A percentile compares a stretch with the other conserved stretches of the same genome.
Conservation (phyloP, 1,139 yeast species). For the Protomyces arabidopsidicola region DNA sequence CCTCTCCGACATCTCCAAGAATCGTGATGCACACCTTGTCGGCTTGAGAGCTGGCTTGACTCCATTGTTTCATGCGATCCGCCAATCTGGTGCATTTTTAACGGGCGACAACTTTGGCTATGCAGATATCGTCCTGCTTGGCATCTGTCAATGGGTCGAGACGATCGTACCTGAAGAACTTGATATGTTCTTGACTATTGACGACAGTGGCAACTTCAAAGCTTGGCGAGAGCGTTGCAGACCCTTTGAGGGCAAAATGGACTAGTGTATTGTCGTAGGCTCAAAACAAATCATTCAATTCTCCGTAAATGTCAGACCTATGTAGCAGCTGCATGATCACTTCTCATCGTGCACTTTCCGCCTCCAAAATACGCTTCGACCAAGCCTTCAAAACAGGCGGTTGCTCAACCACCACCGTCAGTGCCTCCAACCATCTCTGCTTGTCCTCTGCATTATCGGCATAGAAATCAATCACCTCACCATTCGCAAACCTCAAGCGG, state of each 20-base stretch:
- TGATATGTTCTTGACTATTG: not conserved
- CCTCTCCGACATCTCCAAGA: not conserved
- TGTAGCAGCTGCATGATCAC: not conserved
- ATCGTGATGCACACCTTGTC: not conserved
- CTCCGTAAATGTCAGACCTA: no score
- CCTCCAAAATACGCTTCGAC: conserved; percentile 7
- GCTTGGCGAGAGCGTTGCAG: conserved; percentile 5
- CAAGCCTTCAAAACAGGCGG: conserved; percentile 35
- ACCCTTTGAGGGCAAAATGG: not conserved
- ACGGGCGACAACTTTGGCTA: conserved; percentile 5
- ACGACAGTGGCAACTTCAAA: not conserved
- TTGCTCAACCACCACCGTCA: conserved; percentile 30
- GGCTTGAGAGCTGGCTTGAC: not conserved
- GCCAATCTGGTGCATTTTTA: not conserved
- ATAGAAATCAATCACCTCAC: conserved; percentile 60
- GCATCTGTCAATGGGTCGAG: conserved; percentile 4
- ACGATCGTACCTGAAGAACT: not conserved
- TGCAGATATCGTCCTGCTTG: not conserved
- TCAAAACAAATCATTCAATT: no score
- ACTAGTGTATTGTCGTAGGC: not conserved
- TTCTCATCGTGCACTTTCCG: conserved; percentile 5
- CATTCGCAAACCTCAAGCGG: conserved; percentile 57
- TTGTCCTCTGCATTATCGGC: conserved; percentile 56
- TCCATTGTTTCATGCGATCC: conserved; percentile 7
- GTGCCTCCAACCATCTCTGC: conserved; percentile 49